Percentiles rank a stretch among this genome's conserved stretches.
These are phyloP conservation scores for Debaryomyces tyrocola DNA, from an alignment of 805 yeast species.

Conservation along the genomic window DNA sequence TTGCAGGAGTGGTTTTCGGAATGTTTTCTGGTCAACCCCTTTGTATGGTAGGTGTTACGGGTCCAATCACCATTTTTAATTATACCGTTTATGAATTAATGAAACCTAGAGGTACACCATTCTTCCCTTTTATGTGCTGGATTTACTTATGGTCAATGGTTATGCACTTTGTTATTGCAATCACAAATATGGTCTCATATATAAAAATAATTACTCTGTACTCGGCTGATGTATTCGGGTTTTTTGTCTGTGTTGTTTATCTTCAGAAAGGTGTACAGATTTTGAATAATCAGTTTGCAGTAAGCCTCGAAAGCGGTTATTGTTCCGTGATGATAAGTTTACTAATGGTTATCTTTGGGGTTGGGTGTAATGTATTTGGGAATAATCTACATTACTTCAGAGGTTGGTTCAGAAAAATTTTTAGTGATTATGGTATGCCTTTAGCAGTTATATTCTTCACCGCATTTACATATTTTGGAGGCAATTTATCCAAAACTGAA, in stretches of 20 bases:
- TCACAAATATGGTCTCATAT: slow-evolving; percentile 64
- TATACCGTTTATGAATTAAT: slow-evolving; percentile 82
- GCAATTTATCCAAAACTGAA: slow-evolving; percentile 55
- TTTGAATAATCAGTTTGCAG: slow-evolving; percentile 63
- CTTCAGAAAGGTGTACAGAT: slow-evolving; percentile 90
- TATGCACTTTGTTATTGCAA: slow-evolving; percentile 72
- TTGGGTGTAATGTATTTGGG: slow-evolving; percentile 58
- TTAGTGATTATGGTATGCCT: slow-evolving; percentile 87
- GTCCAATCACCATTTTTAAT: slow-evolving; percentile 90
- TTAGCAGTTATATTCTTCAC: slow-evolving; percentile 86
- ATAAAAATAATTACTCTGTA: slow-evolving; percentile 72
- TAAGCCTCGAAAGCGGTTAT: slow-evolving; percentile 53
- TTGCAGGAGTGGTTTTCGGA: slow-evolving; percentile 90
- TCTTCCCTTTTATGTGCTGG: slow-evolving; percentile 96
- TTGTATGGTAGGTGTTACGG: slow-evolving; percentile 96
- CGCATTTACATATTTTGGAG: slow-evolving; percentile 89
- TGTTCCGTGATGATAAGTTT: slow-evolving; percentile 74
- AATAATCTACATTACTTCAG: slow-evolving; percentile 59
- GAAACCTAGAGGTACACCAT: slow-evolving; percentile 52
- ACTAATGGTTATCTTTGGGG: slow-evolving; percentile 73
- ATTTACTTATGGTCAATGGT: slow-evolving; percentile 87
- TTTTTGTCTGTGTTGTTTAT: slow-evolving; percentile 87
- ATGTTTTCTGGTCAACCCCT: slow-evolving; percentile 85
- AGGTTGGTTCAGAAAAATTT: slow-evolving; percentile 59
- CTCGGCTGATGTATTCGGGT: slow-evolving; percentile 91